These are phyloP conservation scores for Sporobolomyces roseus DNA, from an alignment of 768 basidiomycete species.

Conservation along the genomic window DNA sequence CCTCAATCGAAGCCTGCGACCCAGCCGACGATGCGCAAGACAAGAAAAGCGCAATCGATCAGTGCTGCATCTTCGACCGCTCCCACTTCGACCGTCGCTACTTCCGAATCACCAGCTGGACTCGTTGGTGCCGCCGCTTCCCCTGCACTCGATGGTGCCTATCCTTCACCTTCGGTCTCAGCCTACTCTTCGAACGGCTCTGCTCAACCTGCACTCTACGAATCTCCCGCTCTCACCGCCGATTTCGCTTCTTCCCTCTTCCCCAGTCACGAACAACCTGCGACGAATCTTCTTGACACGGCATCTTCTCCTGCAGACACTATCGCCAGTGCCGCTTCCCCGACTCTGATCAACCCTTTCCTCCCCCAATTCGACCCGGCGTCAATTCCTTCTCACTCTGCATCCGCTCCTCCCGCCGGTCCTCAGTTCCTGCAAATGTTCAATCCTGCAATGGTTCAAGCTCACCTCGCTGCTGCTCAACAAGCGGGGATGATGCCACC, in stretches of 20 bases:
- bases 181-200: neutral
- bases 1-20: conserved; percentile 22
- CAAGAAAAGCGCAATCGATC: conserved; percentile 8
- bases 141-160: neutral
- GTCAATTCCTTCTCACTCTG: neutral
- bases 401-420: neutral
- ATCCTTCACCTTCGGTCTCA: conserved; percentile 2
- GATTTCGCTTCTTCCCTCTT: neutral
- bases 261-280: neutral
- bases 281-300: neutral
- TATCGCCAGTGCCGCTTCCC: neutral
- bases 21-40: conserved; percentile 24
- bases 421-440: neutral
- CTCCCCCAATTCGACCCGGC: neutral
- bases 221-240: too few relatives aligned
- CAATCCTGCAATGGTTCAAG: neutral
- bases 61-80: neutral
- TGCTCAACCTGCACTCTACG: neutral
- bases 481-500: neutral
- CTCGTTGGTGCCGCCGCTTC: neutral
- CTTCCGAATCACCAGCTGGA: neutral
- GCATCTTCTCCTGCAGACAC: neutral
- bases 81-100: neutral
- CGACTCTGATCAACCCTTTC: too few relatives aligned
- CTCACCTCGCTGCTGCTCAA: neutral